Base-by-base conservation (phyloP, 2,329 filamentous ascomycete genomes). In the Alternaria infectoria region DNA sequence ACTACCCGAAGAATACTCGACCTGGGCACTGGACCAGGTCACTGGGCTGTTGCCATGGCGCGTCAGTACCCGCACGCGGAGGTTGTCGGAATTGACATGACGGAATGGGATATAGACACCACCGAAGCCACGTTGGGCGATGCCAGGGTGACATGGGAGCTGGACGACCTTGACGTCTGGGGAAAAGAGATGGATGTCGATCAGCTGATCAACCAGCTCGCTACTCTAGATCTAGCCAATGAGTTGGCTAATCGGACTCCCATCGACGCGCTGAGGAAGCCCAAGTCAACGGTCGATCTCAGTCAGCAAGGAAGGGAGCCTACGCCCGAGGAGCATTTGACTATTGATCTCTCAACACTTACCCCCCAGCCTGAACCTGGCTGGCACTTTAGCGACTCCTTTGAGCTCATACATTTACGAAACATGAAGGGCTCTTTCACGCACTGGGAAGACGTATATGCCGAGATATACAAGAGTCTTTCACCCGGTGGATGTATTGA, bases 61-160 rank as follows among this genome's bases (percentile, higher is more conserved):
- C 76, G 79, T 54, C 73, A 77, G 43, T 81, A 81, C 60, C 83
- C 84, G 8, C 71, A 79, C 17, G 77, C 82, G 25, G 81, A 84
- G 58, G 81, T 86, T n/a, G 81, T 85, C 25, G 84, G 83, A 25
- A 81, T 85, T 64, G 83, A 85, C 64, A 78, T 81, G 60, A 74
- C 84, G 7, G 80, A 80, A 45, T 85, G 85, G 77, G 83, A 85
- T 65, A 76, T 86, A n/a, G 82, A 84, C 61, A 82, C 84, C 17
- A 83, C 82, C 11, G 79, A 83, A 64, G 77, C 77, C 10, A 77
- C 80, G 4, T 54, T 73, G 15, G 71, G 73, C 15, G 59, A 64
- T 17, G 68, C 67, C 6, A 54, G 67, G 3, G 76, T 77, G 26
- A 75, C 65, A 7, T 81, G 79, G 79, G 77, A 81, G 56, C 69